These are phyloP conservation scores for Metarhizium sp. DNA, from an alignment of 2,329 filamentous ascomycete species.

Conservation along the genomic window DNA sequence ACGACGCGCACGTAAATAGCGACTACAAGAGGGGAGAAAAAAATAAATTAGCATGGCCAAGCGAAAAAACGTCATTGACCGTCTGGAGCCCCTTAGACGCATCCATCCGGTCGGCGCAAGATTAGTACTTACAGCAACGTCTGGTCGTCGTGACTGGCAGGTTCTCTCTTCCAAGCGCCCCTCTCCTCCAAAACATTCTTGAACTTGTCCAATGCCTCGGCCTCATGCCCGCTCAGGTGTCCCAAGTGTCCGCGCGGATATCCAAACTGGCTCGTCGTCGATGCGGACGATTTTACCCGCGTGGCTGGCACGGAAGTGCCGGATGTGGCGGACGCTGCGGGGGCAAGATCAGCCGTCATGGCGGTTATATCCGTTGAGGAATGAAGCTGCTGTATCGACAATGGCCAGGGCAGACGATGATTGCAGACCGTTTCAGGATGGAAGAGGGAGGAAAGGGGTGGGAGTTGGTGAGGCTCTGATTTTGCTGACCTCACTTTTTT, in stretches of 20 bases:
- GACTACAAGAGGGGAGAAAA: conserved; percentile 36
- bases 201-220: conserved; percentile 59
- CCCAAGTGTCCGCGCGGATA: conserved; percentile 75
- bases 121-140: conserved; percentile 53
- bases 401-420: not conserved
- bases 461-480: not conserved
- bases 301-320: conserved; percentile 12
- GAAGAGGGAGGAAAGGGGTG: not conserved
- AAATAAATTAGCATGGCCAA: too few species aligned
- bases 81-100: too few species aligned
- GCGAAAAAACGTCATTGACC: too few species aligned
- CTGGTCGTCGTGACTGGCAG: conserved; percentile 61
- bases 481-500: not conserved
- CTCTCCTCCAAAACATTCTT: conserved; percentile 58
- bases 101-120: not conserved
- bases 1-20: conserved; percentile 76
- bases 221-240: conserved; percentile 62
- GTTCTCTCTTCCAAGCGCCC: conserved; percentile 50
- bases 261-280: conserved; percentile 29
- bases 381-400: not conserved
- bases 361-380: not conserved
- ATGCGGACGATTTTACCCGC: conserved; percentile 20
- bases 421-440: not conserved
- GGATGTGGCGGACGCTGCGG: conserved; percentile 12
- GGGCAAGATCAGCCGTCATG: conserved; percentile 18